Evolutionary conservation across 345 rosid genomes (phyloP), one percentile per base, ranked within the genome.

Genomic region (Salix koriyanagi): DNA sequence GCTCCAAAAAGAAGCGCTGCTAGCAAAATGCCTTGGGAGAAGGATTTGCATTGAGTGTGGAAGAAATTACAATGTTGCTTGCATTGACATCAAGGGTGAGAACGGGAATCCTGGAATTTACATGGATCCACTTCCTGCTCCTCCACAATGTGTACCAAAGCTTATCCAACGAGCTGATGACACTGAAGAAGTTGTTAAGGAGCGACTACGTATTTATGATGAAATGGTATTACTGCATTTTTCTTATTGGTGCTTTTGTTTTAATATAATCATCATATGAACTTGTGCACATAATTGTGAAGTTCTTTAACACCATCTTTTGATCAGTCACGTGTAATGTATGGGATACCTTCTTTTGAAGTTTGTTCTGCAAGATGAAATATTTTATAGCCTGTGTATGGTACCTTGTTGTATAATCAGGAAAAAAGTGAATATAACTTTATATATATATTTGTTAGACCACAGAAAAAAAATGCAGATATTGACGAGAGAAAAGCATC

Each of bases 41-140:
- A 91, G 99, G 81, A 96, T 88, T 39, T 96, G 99, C 72, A 88
- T 92, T 9, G 91, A 94, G 56, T 96, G 99, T 77, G 94, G 98
- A 73, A 92, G 84, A 74, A 96, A 94, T 87, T 96, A 89, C 75
- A 96, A 96, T 50, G 78, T 96, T 75, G 99, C 99, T 1, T 85
- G 88, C 62, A 91, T 96, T 77, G 94, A 96, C 85, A 86, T 96
- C 82, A 91, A 92, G 87, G 91, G 88, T 37, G 89, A 91, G 83
- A 84, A 92, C 82, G 94, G 87, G 69, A 89, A 79, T 78, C 91
- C 98, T 3, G 87, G 90, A 42, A 92, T 96, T 90, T 88, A 91
- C 78, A 94, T 96, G 99, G 90, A 90, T 84, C 94, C 99, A 1
- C 97, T 96, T 70, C 99, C 87, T 83, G 95, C 99, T 64, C 99